phyloP scores from a whole-genome alignment of 2,329 filamentous ascomycete genomes.

The Orbilia oligospora region DNA sequence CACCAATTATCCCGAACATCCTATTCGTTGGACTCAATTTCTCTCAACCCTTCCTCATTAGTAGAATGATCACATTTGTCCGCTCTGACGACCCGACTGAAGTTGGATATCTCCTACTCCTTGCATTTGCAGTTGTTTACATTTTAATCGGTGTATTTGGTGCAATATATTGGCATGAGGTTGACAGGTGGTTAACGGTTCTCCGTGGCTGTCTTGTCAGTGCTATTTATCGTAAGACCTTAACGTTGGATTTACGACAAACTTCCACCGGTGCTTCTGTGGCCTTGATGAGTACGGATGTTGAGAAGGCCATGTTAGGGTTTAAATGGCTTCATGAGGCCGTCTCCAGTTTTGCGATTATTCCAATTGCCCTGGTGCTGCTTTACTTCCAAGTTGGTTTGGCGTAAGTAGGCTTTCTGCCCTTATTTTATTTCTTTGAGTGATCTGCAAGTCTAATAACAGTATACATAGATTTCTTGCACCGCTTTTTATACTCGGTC shows the following conservation, averaged over 20 bases:
- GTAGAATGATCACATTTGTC: conserved; percentile 62
- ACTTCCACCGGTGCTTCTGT: conserved; percentile 68
- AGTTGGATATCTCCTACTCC: conserved; percentile 44
- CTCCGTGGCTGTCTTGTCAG: conserved; percentile 66
- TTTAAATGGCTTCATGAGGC: conserved; percentile 67
- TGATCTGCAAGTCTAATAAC: background rate
- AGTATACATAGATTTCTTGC: conserved; percentile 28
- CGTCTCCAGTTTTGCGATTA: conserved; percentile 67
- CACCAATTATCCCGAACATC: conserved; percentile 63
- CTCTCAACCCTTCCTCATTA: conserved; percentile 65
- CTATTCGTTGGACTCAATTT: conserved; percentile 65
- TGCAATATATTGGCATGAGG: conserved; percentile 63
- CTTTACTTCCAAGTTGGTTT: conserved; percentile 65
- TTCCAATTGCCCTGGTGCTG: conserved; percentile 66
- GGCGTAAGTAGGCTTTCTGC: conserved; percentile 62
- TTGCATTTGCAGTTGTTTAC: conserved; percentile 45
- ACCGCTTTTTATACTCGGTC: conserved; percentile 30
- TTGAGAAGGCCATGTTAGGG: conserved; percentile 68
- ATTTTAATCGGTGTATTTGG: conserved; percentile 59
- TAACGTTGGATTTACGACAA: conserved; percentile 64
- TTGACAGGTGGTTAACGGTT: conserved; percentile 64
- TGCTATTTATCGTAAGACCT: conserved; percentile 66
- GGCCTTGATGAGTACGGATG: conserved; percentile 71
- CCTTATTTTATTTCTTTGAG: background rate
- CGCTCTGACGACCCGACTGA: conserved; percentile 45